phyloP scores from a whole-genome alignment of 495 filamentous ascomycete species.

The Corynascus novoguineensis region DNA sequence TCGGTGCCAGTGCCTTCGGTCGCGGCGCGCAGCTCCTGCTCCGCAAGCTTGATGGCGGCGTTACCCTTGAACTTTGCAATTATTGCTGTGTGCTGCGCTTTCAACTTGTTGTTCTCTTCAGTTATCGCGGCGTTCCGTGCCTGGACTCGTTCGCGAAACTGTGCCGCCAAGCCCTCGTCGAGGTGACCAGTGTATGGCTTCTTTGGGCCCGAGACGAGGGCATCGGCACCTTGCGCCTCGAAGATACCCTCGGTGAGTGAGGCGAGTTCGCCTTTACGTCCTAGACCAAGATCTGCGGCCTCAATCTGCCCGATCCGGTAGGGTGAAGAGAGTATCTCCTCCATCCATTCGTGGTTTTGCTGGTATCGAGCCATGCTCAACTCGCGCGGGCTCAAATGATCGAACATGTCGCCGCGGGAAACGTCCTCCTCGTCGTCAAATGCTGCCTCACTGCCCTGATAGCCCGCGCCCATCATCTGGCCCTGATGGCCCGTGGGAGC shows the following conservation, averaged over 20 bases:
- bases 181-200: conserved; percentile 56
- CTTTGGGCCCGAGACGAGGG: conserved; percentile 42
- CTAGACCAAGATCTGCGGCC: conserved; percentile 81
- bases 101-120: conserved; percentile 77
- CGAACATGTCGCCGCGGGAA: conserved; percentile 77
- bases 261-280: conserved; percentile 78
- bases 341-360: conserved; percentile 99
- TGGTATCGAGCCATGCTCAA: conserved; percentile 77
- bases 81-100: conserved; percentile 64
- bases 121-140: conserved; percentile 60
- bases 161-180: conserved; percentile 60
- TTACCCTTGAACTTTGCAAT: conserved; percentile 69
- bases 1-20: conserved; percentile 53
- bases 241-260: conserved; percentile 74
- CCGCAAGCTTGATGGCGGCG: conserved; percentile 57
- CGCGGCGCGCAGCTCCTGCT: conserved; percentile 55
- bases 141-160: conserved; percentile 69
- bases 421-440: conserved; percentile 88
- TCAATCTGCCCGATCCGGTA: conserved; percentile 76
- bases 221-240: conserved; percentile 53
- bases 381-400: conserved; percentile 80
- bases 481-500: conserved; percentile 25
- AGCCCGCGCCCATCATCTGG: conserved; percentile 26
- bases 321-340: conserved; percentile 86
- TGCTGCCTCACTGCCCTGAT: conserved; percentile 43